These are phyloP conservation scores for Sporothrix globosa DNA, from an alignment of 2,329 filamentous ascomycete genomes.

Conservation along the genomic window DNA sequence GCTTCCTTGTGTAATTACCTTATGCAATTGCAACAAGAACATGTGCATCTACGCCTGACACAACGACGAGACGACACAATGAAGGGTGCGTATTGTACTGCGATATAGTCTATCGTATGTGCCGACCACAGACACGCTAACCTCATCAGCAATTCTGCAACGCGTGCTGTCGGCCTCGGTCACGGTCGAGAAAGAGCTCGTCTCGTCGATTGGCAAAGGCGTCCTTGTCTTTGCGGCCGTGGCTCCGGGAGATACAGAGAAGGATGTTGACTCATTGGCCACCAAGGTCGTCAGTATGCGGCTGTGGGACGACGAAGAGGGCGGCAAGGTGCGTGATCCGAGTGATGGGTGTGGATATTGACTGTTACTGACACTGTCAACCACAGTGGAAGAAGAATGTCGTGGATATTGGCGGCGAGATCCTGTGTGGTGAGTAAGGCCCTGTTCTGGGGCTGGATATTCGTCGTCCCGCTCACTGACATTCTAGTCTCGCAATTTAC, in stretches of 20 bases:
- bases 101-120: not conserved
- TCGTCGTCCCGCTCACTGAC: not conserved
- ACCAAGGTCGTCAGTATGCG: conserved; percentile 86
- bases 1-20: not conserved
- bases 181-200: conserved; percentile 84
- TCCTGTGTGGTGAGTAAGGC: conserved; percentile 77
- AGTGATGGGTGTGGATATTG: too few relatives aligned
- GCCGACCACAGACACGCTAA: not conserved
- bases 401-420: conserved; percentile 83
- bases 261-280: conserved; percentile 82
- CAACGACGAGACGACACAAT: conserved; percentile 7
- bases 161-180: conserved; percentile 94
- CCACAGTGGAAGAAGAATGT: conserved; percentile 82
- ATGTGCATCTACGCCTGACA: not conserved
- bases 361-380: not conserved
- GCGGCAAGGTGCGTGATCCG: conserved; percentile 58
- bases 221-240: conserved; percentile 90
- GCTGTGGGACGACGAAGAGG: conserved; percentile 83
- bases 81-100: not conserved
- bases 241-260: conserved; percentile 84
- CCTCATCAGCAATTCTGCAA: conserved; percentile 79
- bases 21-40: not conserved
- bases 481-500: conserved; percentile 91
- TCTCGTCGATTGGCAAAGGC: conserved; percentile 89
- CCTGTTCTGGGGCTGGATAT: too few relatives aligned